A percentile compares a stretch with the other conserved stretches of the same genome.
Evolutionary conservation across 352 stramenopile genomes (phyloP).

Genomic region (Pythium volutum): DNA sequence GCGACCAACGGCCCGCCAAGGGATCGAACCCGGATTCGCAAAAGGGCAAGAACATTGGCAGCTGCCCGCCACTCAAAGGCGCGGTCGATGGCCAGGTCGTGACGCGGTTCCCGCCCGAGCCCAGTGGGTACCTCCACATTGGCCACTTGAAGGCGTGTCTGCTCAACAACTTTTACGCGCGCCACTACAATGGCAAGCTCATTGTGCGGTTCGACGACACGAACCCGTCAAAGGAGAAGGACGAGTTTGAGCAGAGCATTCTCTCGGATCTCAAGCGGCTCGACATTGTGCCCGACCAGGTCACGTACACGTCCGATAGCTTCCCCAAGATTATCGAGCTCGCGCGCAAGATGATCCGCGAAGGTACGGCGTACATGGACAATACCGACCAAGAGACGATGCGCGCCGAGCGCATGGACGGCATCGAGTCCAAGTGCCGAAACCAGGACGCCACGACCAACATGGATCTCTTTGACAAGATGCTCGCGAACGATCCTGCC

Average conservation of each 20-base stretch:
- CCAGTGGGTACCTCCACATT: conserved; percentile 98
- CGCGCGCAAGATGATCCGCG: conserved; percentile 92
- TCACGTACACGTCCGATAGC: conserved; percentile 98
- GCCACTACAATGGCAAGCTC: conserved; percentile 97
- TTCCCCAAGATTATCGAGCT: conserved; percentile 95
- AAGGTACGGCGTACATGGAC: conserved; percentile 99
- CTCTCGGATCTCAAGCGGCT: conserved; percentile 87
- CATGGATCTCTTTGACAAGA: conserved; percentile 95
- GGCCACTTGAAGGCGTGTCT: conserved; percentile 99
- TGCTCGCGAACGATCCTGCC: conserved; percentile 91
- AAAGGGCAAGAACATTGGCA: conserved; percentile 85
- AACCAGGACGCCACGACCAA: conserved; percentile 84
- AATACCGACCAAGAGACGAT: conserved; percentile 98
- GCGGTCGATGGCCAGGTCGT: conserved; percentile 94
- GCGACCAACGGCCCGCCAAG: conserved; percentile 25
- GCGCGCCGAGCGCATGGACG: conserved; percentile 94
- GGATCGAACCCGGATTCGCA: conserved; percentile 28
- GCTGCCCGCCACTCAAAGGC: conserved; percentile 92
- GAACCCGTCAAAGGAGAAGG: conserved; percentile 99
- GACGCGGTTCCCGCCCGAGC: conserved; percentile 98
- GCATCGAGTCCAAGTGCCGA: conserved; percentile 90
- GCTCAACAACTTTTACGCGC: conserved; percentile 99
- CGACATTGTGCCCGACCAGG: conserved; percentile 69
- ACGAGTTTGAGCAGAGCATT: conserved; percentile 98
- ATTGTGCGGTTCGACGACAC: conserved; percentile 99